Evolutionary conservation across 805 yeast species (phyloP).

Genomic region (Schwanniomyces polymorphus): DNA sequence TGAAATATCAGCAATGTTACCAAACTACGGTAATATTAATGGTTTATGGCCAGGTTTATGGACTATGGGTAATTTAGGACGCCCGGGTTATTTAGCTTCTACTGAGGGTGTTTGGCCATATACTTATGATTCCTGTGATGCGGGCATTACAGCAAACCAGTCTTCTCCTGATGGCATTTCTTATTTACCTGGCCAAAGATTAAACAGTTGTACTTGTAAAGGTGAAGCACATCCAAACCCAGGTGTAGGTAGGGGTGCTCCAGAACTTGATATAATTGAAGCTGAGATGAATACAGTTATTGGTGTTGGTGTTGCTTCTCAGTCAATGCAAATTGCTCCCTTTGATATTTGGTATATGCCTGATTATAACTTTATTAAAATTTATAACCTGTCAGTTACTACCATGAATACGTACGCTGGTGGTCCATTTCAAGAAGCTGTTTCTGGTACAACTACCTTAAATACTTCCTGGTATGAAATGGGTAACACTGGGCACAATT

Average conservation of each 20-base stretch:
- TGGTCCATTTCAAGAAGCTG: slow-evolving; percentile 90
- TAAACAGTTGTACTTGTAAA: slow-evolving; percentile 75
- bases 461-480: slow-evolving; percentile 78
- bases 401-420: slow-evolving; percentile 88
- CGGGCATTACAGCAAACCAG: slow-evolving; percentile 95
- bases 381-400: slow-evolving; percentile 67
- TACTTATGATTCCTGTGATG: slow-evolving; percentile 82
- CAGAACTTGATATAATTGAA: slow-evolving; percentile 90
- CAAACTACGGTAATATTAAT: slow-evolving; percentile 72
- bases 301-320: slow-evolving; percentile 71
- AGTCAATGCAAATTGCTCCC: slow-evolving; percentile 91
- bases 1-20: slow-evolving; percentile 75
- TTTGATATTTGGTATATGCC: slow-evolving; percentile 92
- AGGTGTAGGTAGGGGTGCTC: slow-evolving; percentile 92
- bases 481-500: slow-evolving; percentile 51
- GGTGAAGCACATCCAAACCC: slow-evolving; percentile 85
- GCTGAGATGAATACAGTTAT: slow-evolving; percentile 64
- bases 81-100: slow-evolving; percentile 86
- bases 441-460: slow-evolving; percentile 75
- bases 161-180: slow-evolving; percentile 87
- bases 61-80: slow-evolving; percentile 90
- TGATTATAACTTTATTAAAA: slow-evolving; percentile 74
- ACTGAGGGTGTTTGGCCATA: slow-evolving; percentile 97
- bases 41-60: slow-evolving; percentile 98
- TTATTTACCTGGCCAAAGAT: slow-evolving; percentile 79